phyloP scores from a whole-genome alignment of 257 asterid genomes.

The Nemophila menziesii region DNA sequence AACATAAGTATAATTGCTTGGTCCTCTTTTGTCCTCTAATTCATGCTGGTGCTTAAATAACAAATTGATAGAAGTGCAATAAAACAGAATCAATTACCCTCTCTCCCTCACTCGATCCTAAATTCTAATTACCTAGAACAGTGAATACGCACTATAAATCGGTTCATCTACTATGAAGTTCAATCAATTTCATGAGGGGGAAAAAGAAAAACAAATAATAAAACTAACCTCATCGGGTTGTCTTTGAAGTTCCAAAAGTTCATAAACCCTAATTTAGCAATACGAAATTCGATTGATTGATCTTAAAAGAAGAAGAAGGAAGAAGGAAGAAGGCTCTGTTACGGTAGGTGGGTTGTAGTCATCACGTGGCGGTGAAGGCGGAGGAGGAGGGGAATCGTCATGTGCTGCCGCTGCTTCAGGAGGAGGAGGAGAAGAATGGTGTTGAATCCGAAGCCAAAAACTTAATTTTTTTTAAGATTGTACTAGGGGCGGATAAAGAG shows the following conservation, averaged over 20 bases:
- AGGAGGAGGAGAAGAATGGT: conserved; percentile 60
- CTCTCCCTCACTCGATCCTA: not conserved
- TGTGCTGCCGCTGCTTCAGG: conserved; percentile 26
- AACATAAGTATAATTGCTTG: not conserved
- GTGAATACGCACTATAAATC: not conserved
- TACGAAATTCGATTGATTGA: not conserved
- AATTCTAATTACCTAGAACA: not conserved
- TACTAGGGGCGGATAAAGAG: too few species aligned
- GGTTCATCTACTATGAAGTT: not conserved
- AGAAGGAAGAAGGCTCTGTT: conserved; percentile 18
- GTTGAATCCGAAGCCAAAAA: too few species aligned
- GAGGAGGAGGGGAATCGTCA: conserved; percentile 2
- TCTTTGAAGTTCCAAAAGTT: conserved; percentile 81
- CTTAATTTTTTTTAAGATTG: too few species aligned
- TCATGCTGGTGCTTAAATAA: not conserved
- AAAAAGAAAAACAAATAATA: not conserved
- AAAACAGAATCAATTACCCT: not conserved
- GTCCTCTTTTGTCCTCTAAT: not conserved
- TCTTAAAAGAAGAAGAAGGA: conserved; percentile 7
- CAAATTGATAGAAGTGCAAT: not conserved
- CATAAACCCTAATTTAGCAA: too few species aligned
- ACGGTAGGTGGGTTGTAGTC: conserved; percentile 21
- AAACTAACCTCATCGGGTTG: conserved; percentile 60
- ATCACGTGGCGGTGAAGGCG: conserved; percentile 26
- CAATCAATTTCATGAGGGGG: not conserved